Evolutionary conservation across 2,329 filamentous ascomycete species (phyloP), one percentile per base, ranked within the genome.

Genomic region (Exophiala bonariae): DNA sequence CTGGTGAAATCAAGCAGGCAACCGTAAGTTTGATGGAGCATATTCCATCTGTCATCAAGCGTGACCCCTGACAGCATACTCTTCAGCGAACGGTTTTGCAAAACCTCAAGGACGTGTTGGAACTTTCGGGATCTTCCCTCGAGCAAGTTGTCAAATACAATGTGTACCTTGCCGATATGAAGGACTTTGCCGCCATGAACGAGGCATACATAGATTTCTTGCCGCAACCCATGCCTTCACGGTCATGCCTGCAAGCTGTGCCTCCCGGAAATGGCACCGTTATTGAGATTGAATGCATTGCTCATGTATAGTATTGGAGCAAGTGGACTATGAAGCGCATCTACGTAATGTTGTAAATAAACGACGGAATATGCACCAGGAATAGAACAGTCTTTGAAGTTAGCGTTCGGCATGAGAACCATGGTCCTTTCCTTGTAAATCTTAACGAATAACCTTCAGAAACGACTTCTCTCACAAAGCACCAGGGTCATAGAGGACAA

Each of bases 171-270:
- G 79, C 77, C 2, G 75, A 77, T 46, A 86, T 87, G 82, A 70
- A 77, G 40, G 72, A 86, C 61, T 87, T 85, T 60, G 74, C 70
- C 67, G 82, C 82, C 66, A 89, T 95, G 86, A 95, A 95, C 72
- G 78, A 78, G 57, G 86, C 88, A 63, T 95, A 93, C 14, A 37
- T 33, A n/a, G n/a, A n/a, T n/a, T n/a, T n/a, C n/a, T n/a, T n/a
- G n/a, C n/a, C n/a, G n/a, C 56, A 69, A 55, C 68, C 68, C 2
- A 71, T 70, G 69, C 69, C 69, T 14, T 67, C 69, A 5, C 60
- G 69, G 8, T 70, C 69, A 6, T 72, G 69, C 36, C 58, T 72
- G 2, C 67, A 72, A 58, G 69, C 68, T 3, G 46, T 70, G 13
- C 55, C 68, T 18, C 69, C 68, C 17, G 68, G 67, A 4, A 59